Base-by-base conservation (phyloP, 495 filamentous ascomycete species). In the Aspergillus sclerotiicarbonarius region DNA sequence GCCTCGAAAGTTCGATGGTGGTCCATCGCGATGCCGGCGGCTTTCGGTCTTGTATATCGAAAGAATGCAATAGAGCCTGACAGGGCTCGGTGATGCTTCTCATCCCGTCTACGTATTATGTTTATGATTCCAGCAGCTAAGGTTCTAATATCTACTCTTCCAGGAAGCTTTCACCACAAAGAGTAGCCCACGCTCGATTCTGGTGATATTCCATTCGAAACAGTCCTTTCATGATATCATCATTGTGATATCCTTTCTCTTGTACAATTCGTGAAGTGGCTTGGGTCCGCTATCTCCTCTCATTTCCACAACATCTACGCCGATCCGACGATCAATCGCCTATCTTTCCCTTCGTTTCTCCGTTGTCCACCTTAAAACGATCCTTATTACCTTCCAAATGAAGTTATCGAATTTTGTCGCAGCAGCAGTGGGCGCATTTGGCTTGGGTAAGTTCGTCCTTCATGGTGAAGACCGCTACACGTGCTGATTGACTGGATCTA, bases 371-470 rank as follows among this genome's bases (percentile, higher is more conserved):
- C 29, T 49, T 13, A 30, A 15, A 7, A n/a, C 47, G 25, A 16
- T 50, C 47, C 10, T 45, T 15, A 51, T 13, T 51, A 31, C n/a
- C 47, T n/a, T 50, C 47, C 30, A 31, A 31, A 50, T 50, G 47
- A 50, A 32, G 31, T 4, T 31, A 4, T 32, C 47, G 16, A n/a
- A 13, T 50, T 50, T 50, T 10, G 12, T 50, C 32, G 18, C 48
- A 16, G 15, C 33, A 43, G 54, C 21, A 25, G 32, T 51, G 6
- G 16, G 46, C 4, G 33, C 39, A 4, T n/a, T 58, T 8, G 48
- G 56, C 25, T 29, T 58, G 10, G 56, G 56, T 58, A 44, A 29
- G 56, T 9, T 31, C 12, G 3, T 19, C 6, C 16, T 30, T 44
- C 8, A 8, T 16, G 21, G 3, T 19, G 19, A 9, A 46, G 44